phyloP scores from a whole-genome alignment of 306 rosid genomes.

The Benincasa hispida region DNA sequence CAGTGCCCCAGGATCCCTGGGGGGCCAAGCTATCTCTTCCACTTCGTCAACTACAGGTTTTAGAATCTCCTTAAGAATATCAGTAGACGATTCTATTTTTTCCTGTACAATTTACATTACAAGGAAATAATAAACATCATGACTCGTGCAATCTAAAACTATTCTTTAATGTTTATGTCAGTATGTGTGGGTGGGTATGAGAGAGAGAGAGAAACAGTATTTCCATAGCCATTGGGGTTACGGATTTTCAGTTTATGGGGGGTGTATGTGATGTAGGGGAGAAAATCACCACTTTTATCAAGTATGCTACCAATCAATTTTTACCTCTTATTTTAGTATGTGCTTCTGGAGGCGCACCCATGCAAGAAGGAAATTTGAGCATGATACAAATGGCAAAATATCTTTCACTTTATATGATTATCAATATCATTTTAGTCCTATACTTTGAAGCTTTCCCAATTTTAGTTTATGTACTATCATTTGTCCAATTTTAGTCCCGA shows the following conservation, averaged over 20 bases:
- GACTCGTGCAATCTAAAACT: background rate
- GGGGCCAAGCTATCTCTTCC: conserved; percentile 87
- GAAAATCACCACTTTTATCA: background rate
- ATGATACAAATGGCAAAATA: background rate
- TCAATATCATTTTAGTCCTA: too few relatives aligned
- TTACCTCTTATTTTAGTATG: background rate
- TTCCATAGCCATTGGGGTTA: background rate
- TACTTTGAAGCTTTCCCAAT: too few relatives aligned
- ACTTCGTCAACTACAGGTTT: conserved; percentile 62
- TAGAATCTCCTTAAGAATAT: conserved; percentile 67
- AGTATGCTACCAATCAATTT: background rate
- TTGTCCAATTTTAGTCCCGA: too few relatives aligned
- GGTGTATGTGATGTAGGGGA: background rate
- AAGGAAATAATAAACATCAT: background rate
- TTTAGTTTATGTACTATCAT: too few relatives aligned
- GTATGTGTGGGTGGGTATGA: background rate
- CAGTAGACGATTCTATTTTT: conserved; percentile 83
- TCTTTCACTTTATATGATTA: too few relatives aligned
- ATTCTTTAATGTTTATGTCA: background rate
- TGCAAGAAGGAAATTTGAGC: background rate
- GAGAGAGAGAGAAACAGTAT: conserved; percentile 10
- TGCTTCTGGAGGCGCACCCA: background rate
- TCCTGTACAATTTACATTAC: conserved; percentile 31
- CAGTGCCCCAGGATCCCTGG: conserved; percentile 63
- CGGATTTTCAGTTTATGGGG: background rate